Evolutionary conservation across 495 filamentous ascomycete species (phyloP).

Genomic region (Schizothecium vesticola): DNA sequence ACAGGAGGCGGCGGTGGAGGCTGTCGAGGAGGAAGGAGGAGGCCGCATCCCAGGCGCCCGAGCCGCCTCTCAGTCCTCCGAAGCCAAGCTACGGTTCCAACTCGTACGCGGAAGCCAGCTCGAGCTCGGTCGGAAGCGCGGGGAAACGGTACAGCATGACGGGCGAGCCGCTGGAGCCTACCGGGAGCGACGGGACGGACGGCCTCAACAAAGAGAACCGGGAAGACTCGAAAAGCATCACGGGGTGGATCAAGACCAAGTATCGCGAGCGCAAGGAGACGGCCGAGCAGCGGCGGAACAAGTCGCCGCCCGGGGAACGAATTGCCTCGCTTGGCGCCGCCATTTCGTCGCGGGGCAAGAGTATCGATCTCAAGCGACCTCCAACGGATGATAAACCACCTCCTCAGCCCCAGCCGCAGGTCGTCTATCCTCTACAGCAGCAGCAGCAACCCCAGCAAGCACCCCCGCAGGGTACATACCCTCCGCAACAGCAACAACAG

Average conservation of each 20-base stretch:
- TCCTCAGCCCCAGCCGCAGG: background rate
- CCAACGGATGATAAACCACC: conserved; percentile 28
- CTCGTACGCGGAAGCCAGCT: conserved; percentile 61
- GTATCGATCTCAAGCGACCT: conserved; percentile 34
- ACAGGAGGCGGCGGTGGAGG: conserved; percentile 70
- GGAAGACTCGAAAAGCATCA: conserved; percentile 61
- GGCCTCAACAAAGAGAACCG: conserved; percentile 44
- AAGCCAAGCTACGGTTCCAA: conserved; percentile 52
- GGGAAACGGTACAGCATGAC: conserved; percentile 51
- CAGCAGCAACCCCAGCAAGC: background rate
- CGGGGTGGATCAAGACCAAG: conserved; percentile 82
- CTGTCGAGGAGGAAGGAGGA: conserved; percentile 62
- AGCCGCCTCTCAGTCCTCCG: conserved; percentile 39
- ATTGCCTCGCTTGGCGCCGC: conserved; percentile 17
- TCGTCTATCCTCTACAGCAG: background rate
- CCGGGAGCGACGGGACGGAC: conserved; percentile 35
- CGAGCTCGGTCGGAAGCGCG: conserved; percentile 60
- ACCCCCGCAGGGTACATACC: background rate
- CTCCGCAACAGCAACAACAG: background rate
- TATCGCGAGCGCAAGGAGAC: conserved; percentile 71
- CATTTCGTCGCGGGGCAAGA: conserved; percentile 37
- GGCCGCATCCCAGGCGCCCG: conserved; percentile 18
- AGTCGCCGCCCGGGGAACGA: conserved; percentile 40
- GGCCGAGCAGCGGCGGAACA: conserved; percentile 50
- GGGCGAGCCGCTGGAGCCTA: conserved; percentile 45